Percentiles rank a stretch among this genome's conserved stretches.
phyloP scores from a whole-genome alignment of 2,329 filamentous ascomycete genomes.

The Alternaria consortialis region DNA sequence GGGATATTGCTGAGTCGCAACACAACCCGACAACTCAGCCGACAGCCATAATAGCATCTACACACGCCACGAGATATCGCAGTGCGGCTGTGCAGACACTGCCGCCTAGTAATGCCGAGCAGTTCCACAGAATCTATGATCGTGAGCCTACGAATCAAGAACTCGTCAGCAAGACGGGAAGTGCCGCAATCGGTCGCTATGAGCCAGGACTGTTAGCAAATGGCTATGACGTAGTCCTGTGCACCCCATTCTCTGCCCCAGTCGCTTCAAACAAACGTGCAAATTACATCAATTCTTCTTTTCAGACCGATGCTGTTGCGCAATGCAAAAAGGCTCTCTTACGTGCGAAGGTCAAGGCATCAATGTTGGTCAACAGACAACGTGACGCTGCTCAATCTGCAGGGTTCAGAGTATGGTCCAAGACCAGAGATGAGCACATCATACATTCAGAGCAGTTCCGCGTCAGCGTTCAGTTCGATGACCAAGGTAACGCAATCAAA shows the following conservation, averaged over 20 bases:
- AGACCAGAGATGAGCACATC: slow-evolving; percentile 16
- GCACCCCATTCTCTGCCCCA: slow-evolving; percentile 1
- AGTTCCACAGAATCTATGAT: slow-evolving; percentile 22
- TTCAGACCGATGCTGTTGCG: slow-evolving; percentile 21
- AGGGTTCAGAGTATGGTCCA: slow-evolving; percentile 19
- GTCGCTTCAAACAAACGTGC: background rate
- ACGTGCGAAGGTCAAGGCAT: slow-evolving; percentile 26
- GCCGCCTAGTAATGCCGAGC: slow-evolving; percentile 10
- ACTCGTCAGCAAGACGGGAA: slow-evolving; percentile 12
- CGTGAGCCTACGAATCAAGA: slow-evolving; percentile 16
- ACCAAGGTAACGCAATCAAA: slow-evolving; percentile 8
- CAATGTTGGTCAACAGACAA: slow-evolving; percentile 17
- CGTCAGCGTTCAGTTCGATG: slow-evolving; percentile 12
- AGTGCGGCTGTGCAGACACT: slow-evolving; percentile 27
- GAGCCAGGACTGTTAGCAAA: background rate
- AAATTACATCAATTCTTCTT: slow-evolving; percentile 14
- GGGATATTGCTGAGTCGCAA: background rate
- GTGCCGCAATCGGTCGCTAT: slow-evolving; percentile 23
- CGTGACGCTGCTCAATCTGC: slow-evolving; percentile 9
- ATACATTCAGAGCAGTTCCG: slow-evolving; percentile 26
- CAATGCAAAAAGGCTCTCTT: slow-evolving; percentile 11
- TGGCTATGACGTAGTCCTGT: slow-evolving; percentile 12
- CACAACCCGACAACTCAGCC: background rate
- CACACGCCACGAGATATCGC: slow-evolving; percentile 16
- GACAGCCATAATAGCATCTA: background rate